phyloP scores from a whole-genome alignment of 2,329 filamentous ascomycete species.

The Pseudocercospora macadamiae region DNA sequence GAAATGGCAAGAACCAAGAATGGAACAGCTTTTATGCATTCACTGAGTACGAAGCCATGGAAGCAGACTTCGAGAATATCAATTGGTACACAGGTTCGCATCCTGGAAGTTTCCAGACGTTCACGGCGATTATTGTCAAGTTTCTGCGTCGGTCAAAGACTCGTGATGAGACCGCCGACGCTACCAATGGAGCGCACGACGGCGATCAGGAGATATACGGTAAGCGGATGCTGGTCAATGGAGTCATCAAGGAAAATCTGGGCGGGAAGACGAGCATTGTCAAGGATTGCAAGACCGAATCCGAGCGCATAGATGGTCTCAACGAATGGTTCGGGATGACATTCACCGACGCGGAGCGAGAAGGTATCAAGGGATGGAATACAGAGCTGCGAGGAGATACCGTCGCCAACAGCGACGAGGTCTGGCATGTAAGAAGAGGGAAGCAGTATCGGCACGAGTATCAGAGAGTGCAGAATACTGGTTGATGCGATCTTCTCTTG shows the following conservation, averaged over 20 bases:
- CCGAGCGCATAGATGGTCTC: constrained; percentile 46
- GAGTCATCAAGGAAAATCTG: constrained; percentile 49
- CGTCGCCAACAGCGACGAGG: neutral
- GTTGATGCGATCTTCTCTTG: neutral
- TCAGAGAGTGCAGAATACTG: neutral
- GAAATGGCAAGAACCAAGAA: constrained; percentile 41
- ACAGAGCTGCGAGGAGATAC: constrained; percentile 13
- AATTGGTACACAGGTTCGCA: constrained; percentile 59
- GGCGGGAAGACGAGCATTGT: constrained; percentile 49
- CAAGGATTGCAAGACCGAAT: constrained; percentile 46
- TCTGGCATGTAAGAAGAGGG: constrained; percentile 16
- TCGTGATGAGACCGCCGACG: neutral
- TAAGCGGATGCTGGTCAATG: constrained; percentile 47
- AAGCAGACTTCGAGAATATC: constrained; percentile 62
- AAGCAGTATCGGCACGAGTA: constrained; percentile 3
- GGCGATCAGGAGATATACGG: constrained; percentile 38
- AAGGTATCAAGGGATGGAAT: constrained; percentile 41
- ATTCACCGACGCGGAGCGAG: constrained; percentile 42
- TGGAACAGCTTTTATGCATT: constrained; percentile 70
- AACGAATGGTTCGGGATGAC: constrained; percentile 49
- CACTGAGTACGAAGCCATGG: constrained; percentile 64
- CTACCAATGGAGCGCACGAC: neutral
- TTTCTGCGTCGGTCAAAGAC: constrained; percentile 42
- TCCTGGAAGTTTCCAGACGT: constrained; percentile 56
- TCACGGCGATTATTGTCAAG: constrained; percentile 55